These are phyloP conservation scores for Macrophomina phaseolina DNA, from an alignment of 2,329 filamentous ascomycete species.

Conservation along the genomic window DNA sequence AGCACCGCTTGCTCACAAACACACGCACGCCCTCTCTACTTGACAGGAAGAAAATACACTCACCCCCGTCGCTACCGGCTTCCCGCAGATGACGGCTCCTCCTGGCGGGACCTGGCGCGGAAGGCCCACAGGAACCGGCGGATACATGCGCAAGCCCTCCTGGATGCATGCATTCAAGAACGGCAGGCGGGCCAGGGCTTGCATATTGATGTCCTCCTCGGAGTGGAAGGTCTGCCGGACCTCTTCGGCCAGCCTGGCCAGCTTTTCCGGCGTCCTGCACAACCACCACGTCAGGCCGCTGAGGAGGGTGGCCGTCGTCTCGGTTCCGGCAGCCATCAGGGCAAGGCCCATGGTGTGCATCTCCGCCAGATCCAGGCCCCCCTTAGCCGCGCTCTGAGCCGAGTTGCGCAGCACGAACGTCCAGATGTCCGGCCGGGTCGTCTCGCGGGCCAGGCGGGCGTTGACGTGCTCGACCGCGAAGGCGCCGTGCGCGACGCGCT, in stretches of 20 bases:
- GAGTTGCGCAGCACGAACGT: conserved; percentile 44
- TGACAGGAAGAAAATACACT: conserved; percentile 28
- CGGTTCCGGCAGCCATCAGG: conserved; percentile 52
- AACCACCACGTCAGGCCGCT: conserved; percentile 46
- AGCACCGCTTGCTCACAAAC: neutral
- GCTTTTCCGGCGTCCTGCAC: conserved; percentile 33
- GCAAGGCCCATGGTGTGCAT: conserved; percentile 46
- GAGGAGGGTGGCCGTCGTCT: conserved; percentile 52
- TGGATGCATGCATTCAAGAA: conserved; percentile 50
- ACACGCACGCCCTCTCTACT: too few species aligned
- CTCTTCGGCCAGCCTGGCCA: conserved; percentile 38
- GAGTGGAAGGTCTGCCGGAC: conserved; percentile 36
- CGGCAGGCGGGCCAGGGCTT: conserved; percentile 36
- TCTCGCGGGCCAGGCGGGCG: conserved; percentile 33
- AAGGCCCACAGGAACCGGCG: conserved; percentile 42
- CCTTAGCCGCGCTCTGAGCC: conserved; percentile 32
- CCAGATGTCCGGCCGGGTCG: conserved; percentile 42
- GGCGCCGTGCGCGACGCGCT: neutral
- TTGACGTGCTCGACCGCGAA: conserved; percentile 29
- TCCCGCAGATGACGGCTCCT: conserved; percentile 45
- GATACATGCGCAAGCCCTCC: conserved; percentile 50
- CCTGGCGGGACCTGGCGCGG: conserved; percentile 40
- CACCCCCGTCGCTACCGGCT: conserved; percentile 41
- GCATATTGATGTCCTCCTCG: conserved; percentile 43
- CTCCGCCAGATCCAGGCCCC: conserved; percentile 36